Evolutionary conservation across 495 filamentous ascomycete genomes (phyloP), one percentile per base, ranked within the genome.

Genomic region (Penicillium fimorum): DNA sequence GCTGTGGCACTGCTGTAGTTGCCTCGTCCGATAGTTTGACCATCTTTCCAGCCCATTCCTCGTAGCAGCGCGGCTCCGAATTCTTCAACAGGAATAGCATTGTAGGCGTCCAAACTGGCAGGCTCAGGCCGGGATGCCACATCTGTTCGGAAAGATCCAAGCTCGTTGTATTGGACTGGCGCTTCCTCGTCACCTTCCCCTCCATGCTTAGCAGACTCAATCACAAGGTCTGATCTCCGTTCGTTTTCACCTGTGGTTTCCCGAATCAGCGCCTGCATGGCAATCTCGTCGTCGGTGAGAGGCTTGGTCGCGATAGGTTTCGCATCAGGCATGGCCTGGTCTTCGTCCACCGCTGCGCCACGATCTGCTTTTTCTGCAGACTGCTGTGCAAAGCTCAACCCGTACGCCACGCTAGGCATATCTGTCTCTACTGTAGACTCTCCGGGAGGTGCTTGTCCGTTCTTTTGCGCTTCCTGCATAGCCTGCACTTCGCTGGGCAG

Each of bases 21-120:
- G 12, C 82, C 79, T 66, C 81, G 80, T 7, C 85, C 87, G 25
- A 90, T 74, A 20, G 80, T 70, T 55, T 93, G 84, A 1, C 92
- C 93, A 56, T 96, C 90, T 64, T 88, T 88, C 93, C 92, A 97
- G 5, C 94, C 94, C 85, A 96, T 95, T 11, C 91, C 90, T 7
- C 90, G 82, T 25, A 99, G 79, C 48, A 97, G 72, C 3, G 90
- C 90, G 22, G 89, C 86, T 32, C 93, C 94, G 63, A 97, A 99
- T 55, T 96, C 90, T 56, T 97, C 94, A 35, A 97, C 90, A 0
- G 95, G 93, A 11, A 96, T 82, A 4, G 86, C 84, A 27, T 83
- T 86, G 71, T 99, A 99, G 61, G 93, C 90, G 44, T 91, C 90
- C 22, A 94, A 74, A 0, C 82, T 87, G 3, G 91, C 85, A 15